phyloP scores from a whole-genome alignment of 805 yeast species.

The Yarrowia hollandica region DNA sequence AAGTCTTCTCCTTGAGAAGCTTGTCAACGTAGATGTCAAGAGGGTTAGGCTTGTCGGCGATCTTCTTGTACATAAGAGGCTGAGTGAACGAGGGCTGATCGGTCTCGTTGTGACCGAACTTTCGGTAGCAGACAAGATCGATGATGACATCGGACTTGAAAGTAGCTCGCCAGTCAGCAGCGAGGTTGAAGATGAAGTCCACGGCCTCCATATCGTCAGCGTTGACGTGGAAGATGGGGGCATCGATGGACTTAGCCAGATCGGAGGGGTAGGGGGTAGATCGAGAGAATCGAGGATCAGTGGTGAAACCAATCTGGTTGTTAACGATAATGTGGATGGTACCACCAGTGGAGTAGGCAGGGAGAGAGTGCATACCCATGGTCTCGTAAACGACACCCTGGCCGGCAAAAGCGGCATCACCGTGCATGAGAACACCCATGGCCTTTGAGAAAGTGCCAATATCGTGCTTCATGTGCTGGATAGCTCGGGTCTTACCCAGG shows the following conservation, averaged over 20 bases:
- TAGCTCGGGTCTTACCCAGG: constrained; percentile 95
- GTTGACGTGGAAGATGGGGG: constrained; percentile 98
- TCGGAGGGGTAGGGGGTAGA: constrained; percentile 98
- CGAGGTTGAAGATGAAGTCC: constrained; percentile 87
- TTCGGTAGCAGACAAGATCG: constrained; percentile 97
- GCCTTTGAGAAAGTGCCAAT: constrained; percentile 82
- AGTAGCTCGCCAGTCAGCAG: constrained; percentile 97
- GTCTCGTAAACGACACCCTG: constrained; percentile 99
- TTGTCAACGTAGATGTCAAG: constrained; percentile 80
- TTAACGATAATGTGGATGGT: constrained; percentile 93
- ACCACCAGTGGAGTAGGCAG: constrained; percentile 98
- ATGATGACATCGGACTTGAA: constrained; percentile 96
- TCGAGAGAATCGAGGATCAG: constrained; percentile 96
- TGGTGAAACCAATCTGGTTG: constrained; percentile 99
- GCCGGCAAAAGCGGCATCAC: constrained; percentile 98
- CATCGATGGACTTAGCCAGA: constrained; percentile 92
- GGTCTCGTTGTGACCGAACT: constrained; percentile 98
- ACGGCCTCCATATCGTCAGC: constrained; percentile 97
- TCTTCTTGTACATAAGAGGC: constrained; percentile 92
- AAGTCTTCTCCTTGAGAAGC: constrained; percentile 81
- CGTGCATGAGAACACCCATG: constrained; percentile 88
- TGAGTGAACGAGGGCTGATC: constrained; percentile 99
- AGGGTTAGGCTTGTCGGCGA: constrained; percentile 85
- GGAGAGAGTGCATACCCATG: constrained; percentile 88
- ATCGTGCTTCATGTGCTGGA: constrained; percentile 87